Evolutionary conservation across 495 filamentous ascomycete species (phyloP), one percentile per base, ranked within the genome.

Genomic region (Penicillium ochrochloron): DNA sequence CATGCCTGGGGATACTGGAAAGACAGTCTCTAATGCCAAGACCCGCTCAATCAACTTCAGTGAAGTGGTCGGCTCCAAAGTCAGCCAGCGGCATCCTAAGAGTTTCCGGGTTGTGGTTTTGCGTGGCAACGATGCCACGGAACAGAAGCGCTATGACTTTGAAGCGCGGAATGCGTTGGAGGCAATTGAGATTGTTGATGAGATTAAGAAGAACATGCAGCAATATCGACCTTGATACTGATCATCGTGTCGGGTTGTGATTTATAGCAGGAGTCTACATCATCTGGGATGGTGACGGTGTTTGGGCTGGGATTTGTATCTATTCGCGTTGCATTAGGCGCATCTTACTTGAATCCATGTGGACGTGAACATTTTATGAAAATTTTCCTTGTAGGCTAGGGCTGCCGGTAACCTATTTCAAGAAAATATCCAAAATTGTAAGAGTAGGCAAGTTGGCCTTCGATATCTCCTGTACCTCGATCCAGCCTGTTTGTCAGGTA

Each of bases 71-170:
- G 94, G 94, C 5, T 96, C 92, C 75, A 97, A 97, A 76, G 92
- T 97, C 46, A 93, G 90, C 57, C 82, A 92, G 29, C 89, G 92
- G 69, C 94, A 97, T 76, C 93, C 95, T 8, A 93, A 91, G 70
- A 92, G 91, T 69, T 97, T 99, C 78, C 91, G 95, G 75, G 90
- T 96, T 7, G 83, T 94, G 52, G 89, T 96, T 33, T 90, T 89
- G 61, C 88, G 90, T 65, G 91, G 89, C 44, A 89, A 90, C 21
- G 80, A 81, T 63, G 80, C 78, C 34, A 79, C 68, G 17, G 94
- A 97, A 74, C 91, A 88, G 69, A 98, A 99, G 81, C 81, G 93
- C 65, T 99, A 99, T 78, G 95, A 99, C 71, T 99, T 98, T 79
- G 94, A 98, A 75, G 92, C 94, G 15, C 86, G 84, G 64, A 93